A percentile compares a stretch with the other conserved stretches of the same genome.
phyloP scores from a whole-genome alignment of 2,329 filamentous ascomycete genomes.

The Aspergillus intermedius region DNA sequence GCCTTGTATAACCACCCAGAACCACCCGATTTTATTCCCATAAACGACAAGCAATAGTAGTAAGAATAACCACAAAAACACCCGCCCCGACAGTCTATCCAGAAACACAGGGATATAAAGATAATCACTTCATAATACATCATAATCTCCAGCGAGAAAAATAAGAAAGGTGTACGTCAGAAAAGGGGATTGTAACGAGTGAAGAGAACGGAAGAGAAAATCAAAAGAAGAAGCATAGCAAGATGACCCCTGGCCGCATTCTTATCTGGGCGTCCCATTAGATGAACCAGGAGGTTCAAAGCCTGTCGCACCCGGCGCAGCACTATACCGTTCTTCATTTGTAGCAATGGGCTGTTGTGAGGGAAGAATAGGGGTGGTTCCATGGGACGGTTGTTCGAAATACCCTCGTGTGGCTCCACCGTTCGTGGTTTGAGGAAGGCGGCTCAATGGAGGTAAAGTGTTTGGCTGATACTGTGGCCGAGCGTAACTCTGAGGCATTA shows the following conservation, averaged over 20 bases:
- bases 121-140: slow-evolving; percentile 6
- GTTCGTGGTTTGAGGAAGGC: slow-evolving; percentile 24
- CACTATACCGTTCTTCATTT: slow-evolving; percentile 28
- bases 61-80: slow-evolving; percentile 13
- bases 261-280: slow-evolving; percentile 28
- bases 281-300: slow-evolving; percentile 27
- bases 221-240: slow-evolving; percentile 8
- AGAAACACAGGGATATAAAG: slow-evolving; percentile 17
- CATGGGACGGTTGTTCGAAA: slow-evolving; percentile 28
- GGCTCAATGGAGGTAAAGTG: slow-evolving; percentile 30
- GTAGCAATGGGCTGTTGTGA: slow-evolving; percentile 24
- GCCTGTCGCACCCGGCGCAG: slow-evolving; percentile 17
- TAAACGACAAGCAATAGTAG: slow-evolving; percentile 9
- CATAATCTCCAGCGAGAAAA: slow-evolving; percentile 2
- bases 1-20: slow-evolving; percentile 20
- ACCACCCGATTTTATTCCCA: slow-evolving; percentile 15
- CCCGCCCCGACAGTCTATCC: slow-evolving; percentile 27
- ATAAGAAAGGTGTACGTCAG: slow-evolving; percentile 5
- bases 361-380: slow-evolving; percentile 28
- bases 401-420: slow-evolving; percentile 23
- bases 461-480: slow-evolving; percentile 24
- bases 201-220: background rate
- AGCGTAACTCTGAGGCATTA: slow-evolving; percentile 32
- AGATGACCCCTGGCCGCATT: slow-evolving; percentile 4
- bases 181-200: slow-evolving; percentile 9